Conservation (phyloP, 495 filamentous ascomycete genomes). For the Penicillium waksmanii region DNA sequence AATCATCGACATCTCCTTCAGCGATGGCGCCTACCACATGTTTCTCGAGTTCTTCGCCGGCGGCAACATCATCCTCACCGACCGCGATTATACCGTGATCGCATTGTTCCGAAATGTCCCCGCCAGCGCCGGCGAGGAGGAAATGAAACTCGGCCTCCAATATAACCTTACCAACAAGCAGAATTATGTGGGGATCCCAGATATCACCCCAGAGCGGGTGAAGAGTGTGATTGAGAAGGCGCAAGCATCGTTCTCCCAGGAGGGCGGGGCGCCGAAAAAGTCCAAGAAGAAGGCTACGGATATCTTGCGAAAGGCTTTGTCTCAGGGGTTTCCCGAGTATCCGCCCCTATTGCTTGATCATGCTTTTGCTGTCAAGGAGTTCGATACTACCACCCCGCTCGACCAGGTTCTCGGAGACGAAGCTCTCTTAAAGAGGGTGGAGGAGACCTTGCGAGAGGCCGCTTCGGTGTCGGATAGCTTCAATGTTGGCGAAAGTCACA, state of each 20-base stretch:
- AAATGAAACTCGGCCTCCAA: constrained; percentile 70
- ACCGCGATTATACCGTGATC: constrained; percentile 76
- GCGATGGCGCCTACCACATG: constrained; percentile 83
- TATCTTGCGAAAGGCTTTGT: constrained; percentile 75
- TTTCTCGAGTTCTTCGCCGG: constrained; percentile 95
- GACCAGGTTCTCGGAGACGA: constrained; percentile 71
- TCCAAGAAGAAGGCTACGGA: constrained; percentile 81
- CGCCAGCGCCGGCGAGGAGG: constrained; percentile 71
- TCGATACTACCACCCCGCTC: constrained; percentile 67
- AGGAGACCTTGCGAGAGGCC: constrained; percentile 69
- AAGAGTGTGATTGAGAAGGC: constrained; percentile 69
- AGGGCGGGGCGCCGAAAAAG: constrained; percentile 63
- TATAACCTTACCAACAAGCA: constrained; percentile 84
- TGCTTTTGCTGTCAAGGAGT: constrained; percentile 67
- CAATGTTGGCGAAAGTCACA: constrained; percentile 34
- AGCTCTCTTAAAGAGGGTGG: constrained; percentile 62
- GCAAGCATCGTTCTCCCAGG: constrained; percentile 55
- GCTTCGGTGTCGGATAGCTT: constrained; percentile 50
- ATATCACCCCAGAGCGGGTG: constrained; percentile 72
- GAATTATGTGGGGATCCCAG: constrained; percentile 74
- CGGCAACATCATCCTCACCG: constrained; percentile 93
- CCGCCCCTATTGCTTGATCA: constrained; percentile 88
- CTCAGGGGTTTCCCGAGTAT: constrained; percentile 80
- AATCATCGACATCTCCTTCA: constrained; percentile 90
- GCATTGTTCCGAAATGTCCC: constrained; percentile 79